Evolutionary conservation across 306 rosid species (phyloP).

Genomic region (Ochetophila trinervis): DNA sequence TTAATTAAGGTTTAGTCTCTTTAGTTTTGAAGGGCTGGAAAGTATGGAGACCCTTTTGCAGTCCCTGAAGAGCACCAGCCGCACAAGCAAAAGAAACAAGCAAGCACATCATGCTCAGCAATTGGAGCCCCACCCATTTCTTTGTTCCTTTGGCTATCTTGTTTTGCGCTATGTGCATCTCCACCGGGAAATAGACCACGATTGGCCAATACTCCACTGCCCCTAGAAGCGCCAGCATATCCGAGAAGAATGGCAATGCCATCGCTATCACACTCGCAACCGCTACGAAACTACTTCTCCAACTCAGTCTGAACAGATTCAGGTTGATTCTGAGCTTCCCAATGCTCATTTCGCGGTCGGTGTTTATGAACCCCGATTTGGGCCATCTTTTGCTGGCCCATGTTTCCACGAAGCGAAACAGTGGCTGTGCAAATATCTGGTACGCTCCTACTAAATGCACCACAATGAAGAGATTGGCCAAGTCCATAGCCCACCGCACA

Average conservation of each 20-base stretch:
- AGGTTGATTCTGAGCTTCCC: constrained; percentile 20
- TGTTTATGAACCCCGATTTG: constrained; percentile 34
- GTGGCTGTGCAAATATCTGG: constrained; percentile 46
- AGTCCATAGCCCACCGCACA: constrained; percentile 62
- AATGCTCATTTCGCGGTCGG: constrained; percentile 25
- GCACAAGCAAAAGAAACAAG: constrained; percentile 42
- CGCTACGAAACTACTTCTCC: constrained; percentile 48
- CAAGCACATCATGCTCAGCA: constrained; percentile 37
- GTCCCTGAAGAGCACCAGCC: constrained; percentile 44
- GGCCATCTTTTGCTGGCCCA: constrained; percentile 43
- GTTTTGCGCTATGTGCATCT: constrained; percentile 49
- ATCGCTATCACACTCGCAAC: constrained; percentile 31
- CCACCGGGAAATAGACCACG: constrained; percentile 52
- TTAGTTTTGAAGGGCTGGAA: constrained; percentile 42
- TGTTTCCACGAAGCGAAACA: constrained; percentile 40
- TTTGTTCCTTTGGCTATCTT: constrained; percentile 34
- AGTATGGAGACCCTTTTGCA: constrained; percentile 29
- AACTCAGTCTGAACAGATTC: constrained; percentile 49
- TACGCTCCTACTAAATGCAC: constrained; percentile 69
- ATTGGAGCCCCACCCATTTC: constrained; percentile 46
- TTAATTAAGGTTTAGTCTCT: constrained; percentile 21
- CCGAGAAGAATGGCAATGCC: constrained; percentile 57
- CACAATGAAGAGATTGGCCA: constrained; percentile 49
- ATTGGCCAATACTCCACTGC: constrained; percentile 60
- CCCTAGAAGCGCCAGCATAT: constrained; percentile 59